Conservation (phyloP, 805 yeast genomes). For the Candida montana region DNA sequence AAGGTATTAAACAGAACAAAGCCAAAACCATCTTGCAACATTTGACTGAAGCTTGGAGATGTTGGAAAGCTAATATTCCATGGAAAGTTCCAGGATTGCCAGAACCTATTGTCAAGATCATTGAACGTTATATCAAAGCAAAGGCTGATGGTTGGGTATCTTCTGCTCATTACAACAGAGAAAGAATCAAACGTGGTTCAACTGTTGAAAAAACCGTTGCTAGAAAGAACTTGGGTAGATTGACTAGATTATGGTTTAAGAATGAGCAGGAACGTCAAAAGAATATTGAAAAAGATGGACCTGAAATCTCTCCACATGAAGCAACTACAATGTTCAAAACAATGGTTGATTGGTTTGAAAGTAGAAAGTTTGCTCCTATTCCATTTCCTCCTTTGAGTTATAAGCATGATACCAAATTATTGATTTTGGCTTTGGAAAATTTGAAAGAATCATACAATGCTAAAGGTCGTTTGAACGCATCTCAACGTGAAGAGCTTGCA, state of each 20-base stretch:
- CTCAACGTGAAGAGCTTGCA: constrained; percentile 89
- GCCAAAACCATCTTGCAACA: constrained; percentile 88
- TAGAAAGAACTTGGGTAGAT: constrained; percentile 85
- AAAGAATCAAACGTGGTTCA: constrained; percentile 81
- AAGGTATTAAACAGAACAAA: constrained; percentile 81
- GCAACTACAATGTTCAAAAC: constrained; percentile 84
- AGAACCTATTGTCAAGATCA: constrained; percentile 78
- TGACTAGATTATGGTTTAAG: constrained; percentile 89
- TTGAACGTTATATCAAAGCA: constrained; percentile 84
- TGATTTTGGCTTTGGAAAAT: constrained; percentile 84
- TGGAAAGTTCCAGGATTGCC: constrained; percentile 98
- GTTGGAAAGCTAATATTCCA: constrained; percentile 98
- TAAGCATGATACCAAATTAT: constrained; percentile 86
- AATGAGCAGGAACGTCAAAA: constrained; percentile 87
- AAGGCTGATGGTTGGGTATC: constrained; percentile 97
- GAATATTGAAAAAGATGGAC: constrained; percentile 77
- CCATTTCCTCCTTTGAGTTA: constrained; percentile 92
- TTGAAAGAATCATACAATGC: constrained; percentile 76
- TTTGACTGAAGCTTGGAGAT: constrained; percentile 97
- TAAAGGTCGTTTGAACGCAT: constrained; percentile 71
- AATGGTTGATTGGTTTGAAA: constrained; percentile 88
- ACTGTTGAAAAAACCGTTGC: constrained; percentile 93
- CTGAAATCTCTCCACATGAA: constrained; percentile 77
- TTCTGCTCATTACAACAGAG: constrained; percentile 89
- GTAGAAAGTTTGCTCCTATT: constrained; percentile 76